Base-by-base conservation (phyloP, 2,329 filamentous ascomycete species). In the Elsinoe fawcettii region DNA sequence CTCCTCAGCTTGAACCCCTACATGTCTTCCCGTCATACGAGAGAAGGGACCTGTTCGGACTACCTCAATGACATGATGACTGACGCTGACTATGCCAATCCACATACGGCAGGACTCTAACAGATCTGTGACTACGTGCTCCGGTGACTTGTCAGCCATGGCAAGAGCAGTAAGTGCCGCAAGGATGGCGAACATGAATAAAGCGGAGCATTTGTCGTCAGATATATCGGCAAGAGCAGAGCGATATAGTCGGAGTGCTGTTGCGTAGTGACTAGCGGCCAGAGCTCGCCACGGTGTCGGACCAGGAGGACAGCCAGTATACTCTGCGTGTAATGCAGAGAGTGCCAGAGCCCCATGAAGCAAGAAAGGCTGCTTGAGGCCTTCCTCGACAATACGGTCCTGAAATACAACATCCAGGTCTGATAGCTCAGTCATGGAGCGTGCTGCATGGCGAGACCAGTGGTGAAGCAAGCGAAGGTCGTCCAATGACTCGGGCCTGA, bases 131-230 rank as follows among this genome's bases (percentile, higher is more conserved):
- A 51, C 27, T 5, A 25, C 46, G 20, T 36, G 22, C 1, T 51
- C 23, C 14, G 46, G 16, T 11, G 25, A 36, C 16, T 36, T 32
- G 27, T 51, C 46, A 5, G 46, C 25, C 46, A 51, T 32, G 12
- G n/a, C 46, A 36, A 51, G 25, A 34, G 25, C 25, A 5, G 30
- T 51, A 8, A 51, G 12, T 3, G 46, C 46, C 12, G 46, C 46
- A 25, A 51, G 18, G 12, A 51, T 51, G 23, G 46, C 25, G 27
- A 51, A 51, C 46, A 51, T 51, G 46, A 51, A 51, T 6, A 51
- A 14, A 14, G 46, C 46, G 5, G 46, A 51, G 14, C 46, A 51
- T 18, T 51, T 51, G 12, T 51, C 46, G 27, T 51, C 46, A 9
- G 25, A 51, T 4, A 51, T 51, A 25, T 36, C 16, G 3, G 46